phyloP scores from a whole-genome alignment of 257 asterid genomes.

The Nicotiana knightiana region DNA sequence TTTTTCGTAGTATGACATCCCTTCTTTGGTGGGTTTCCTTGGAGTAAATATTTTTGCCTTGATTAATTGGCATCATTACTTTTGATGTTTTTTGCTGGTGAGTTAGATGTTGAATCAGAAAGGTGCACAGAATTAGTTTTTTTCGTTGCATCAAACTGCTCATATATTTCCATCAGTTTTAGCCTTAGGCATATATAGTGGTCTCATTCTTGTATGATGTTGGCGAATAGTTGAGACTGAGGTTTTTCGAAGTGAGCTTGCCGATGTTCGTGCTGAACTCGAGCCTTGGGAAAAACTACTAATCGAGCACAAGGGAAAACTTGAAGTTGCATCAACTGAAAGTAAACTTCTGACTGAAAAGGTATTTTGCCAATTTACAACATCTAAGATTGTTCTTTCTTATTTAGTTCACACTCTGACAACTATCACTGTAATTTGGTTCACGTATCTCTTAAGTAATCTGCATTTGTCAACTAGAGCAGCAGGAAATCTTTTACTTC shows the following conservation, averaged over 20 bases:
- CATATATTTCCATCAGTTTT: background rate
- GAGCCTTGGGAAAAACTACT: constrained; percentile 96
- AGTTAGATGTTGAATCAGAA: background rate
- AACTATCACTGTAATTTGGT: background rate
- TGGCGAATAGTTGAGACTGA: constrained; percentile 73
- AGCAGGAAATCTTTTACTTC: background rate
- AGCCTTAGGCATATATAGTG: background rate
- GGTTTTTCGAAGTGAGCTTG: constrained; percentile 67
- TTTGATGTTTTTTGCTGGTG: background rate
- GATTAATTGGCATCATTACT: background rate
- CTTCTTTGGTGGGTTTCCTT: background rate
- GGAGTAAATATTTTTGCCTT: background rate
- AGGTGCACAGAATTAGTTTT: background rate
- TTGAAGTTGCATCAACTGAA: constrained; percentile 83
- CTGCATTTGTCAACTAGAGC: background rate
- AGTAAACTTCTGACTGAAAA: constrained; percentile 63
- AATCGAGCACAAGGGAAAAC: constrained; percentile 80
- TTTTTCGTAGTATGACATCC: background rate
- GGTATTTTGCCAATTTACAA: constrained; percentile 28
- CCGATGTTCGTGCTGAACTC: constrained; percentile 73
- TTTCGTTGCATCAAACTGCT: background rate
- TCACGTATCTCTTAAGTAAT: background rate
- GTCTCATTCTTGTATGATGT: constrained; percentile 9
- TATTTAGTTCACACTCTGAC: background rate
- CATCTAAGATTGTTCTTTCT: background rate